Evolutionary conservation across 495 filamentous ascomycete species (phyloP).

Genomic region (Penicillium soppii): DNA sequence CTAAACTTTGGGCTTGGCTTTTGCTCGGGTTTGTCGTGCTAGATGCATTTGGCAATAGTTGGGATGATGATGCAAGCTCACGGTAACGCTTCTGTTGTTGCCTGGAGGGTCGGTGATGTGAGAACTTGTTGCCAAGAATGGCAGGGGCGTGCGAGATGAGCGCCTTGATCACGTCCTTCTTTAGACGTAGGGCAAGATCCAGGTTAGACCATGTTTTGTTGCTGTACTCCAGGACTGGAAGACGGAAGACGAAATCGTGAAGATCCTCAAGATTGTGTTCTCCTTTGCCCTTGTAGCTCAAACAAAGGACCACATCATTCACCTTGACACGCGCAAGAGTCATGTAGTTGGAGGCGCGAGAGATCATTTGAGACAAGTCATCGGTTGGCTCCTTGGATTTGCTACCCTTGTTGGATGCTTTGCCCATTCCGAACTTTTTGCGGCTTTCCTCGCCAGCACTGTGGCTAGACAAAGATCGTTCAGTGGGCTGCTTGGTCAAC

Average conservation of each 20-base stretch:
- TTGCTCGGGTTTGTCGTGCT: constrained; percentile 34
- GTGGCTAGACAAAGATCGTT: constrained; percentile 45
- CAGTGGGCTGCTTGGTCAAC: constrained; percentile 47
- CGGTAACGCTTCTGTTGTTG: constrained; percentile 75
- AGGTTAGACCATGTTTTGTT: constrained; percentile 99
- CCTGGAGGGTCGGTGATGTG: constrained; percentile 76
- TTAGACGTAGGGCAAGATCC: constrained; percentile 85
- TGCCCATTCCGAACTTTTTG: constrained; percentile 56
- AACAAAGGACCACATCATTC: constrained; percentile 87
- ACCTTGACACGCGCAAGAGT: constrained; percentile 94
- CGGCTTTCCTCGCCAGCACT: constrained; percentile 54
- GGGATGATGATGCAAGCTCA: constrained; percentile 64
- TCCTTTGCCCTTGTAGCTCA: constrained; percentile 95
- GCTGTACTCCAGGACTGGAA: constrained; percentile 90
- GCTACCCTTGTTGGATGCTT: constrained; percentile 41
- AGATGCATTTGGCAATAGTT: constrained; percentile 51
- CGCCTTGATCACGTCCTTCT: constrained; percentile 90
- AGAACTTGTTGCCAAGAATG: constrained; percentile 96
- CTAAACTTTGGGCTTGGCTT: constrained; percentile 28
- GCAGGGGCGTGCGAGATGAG: constrained; percentile 93
- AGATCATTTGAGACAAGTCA: constrained; percentile 98
- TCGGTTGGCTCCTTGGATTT: constrained; percentile 66
- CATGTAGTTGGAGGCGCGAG: constrained; percentile 94
- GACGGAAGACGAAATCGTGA: constrained; percentile 94
- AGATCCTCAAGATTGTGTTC: constrained; percentile 95